phyloP scores from a whole-genome alignment of 345 rosid genomes.

The Populus pruinosa region DNA sequence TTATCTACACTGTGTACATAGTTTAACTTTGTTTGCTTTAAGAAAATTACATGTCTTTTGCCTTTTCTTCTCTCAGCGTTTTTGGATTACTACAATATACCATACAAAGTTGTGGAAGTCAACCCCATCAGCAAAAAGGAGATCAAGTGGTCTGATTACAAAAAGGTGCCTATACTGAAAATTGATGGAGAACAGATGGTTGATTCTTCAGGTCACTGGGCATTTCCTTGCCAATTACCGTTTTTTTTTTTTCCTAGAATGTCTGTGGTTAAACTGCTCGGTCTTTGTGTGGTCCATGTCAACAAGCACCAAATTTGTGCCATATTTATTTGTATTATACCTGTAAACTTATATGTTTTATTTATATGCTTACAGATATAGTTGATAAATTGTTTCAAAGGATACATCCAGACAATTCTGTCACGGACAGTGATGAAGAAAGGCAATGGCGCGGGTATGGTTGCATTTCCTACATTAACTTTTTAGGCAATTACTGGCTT shows the following conservation, averaged over 20 bases:
- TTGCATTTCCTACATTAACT: not conserved
- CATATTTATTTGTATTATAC: not conserved
- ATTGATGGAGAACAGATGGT: constrained; percentile 84
- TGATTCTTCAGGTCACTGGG: constrained; percentile 73
- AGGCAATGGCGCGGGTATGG: constrained; percentile 72
- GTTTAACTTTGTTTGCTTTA: not conserved
- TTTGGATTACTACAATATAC: constrained; percentile 76
- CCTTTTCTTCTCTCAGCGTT: constrained; percentile 46
- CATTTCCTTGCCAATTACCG: not conserved
- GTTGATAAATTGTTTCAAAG: constrained; percentile 50
- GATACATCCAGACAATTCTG: constrained; percentile 52
- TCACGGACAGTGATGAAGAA: constrained; percentile 57
- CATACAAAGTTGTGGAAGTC: constrained; percentile 92
- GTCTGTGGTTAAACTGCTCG: not conserved
- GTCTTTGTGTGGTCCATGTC: not conserved
- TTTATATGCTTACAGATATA: constrained; percentile 46
- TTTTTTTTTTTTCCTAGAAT: not conserved
- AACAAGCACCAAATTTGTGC: not conserved
- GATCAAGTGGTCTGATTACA: constrained; percentile 93
- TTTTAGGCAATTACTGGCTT: constrained; percentile 1
- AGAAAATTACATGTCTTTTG: no score
- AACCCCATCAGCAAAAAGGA: constrained; percentile 85
- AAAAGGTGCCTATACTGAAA: constrained; percentile 83
- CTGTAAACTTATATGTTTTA: constrained; percentile 9
- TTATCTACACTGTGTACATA: not conserved